Evolutionary conservation across 768 basidiomycete genomes (phyloP).

Genomic region (Rhodosporidiobolus odoratus): DNA sequence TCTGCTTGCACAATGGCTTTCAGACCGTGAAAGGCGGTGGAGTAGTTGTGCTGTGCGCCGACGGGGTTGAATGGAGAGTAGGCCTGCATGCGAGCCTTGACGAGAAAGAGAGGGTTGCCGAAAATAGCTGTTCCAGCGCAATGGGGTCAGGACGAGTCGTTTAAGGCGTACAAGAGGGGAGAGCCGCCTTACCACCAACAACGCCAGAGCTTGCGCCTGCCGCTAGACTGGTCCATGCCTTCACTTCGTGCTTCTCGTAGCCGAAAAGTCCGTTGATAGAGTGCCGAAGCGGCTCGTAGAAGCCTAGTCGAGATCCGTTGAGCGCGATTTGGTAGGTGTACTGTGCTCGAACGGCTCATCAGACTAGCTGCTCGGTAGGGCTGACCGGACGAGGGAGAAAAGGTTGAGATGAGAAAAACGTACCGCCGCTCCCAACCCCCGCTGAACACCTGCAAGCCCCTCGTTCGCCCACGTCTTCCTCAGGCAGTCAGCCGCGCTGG

Average conservation of each 20-base stretch:
- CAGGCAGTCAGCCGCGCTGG: slow-evolving; percentile 78
- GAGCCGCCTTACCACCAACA: slow-evolving; percentile 64
- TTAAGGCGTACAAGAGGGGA: neutral
- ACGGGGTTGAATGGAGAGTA: slow-evolving; percentile 92
- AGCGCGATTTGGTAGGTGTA: slow-evolving; percentile 62
- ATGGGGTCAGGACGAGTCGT: neutral
- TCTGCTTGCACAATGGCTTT: slow-evolving; percentile 72
- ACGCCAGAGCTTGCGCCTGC: slow-evolving; percentile 88
- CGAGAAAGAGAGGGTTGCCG: slow-evolving; percentile 85
- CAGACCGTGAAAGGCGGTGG: slow-evolving; percentile 73
- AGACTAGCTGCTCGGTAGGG: neutral
- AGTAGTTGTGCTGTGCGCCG: slow-evolving; percentile 89
- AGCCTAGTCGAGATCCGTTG: slow-evolving; percentile 54
- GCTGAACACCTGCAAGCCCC: slow-evolving; percentile 62
- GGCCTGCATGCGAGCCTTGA: slow-evolving; percentile 98
- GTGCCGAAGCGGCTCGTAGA: slow-evolving; percentile 86
- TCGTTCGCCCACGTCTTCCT: slow-evolving; percentile 42
- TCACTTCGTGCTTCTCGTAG: slow-evolving; percentile 57
- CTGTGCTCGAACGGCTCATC: slow-evolving; percentile 47
- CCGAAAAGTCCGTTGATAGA: slow-evolving; percentile 66
- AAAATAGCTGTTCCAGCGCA: slow-evolving; percentile 46
- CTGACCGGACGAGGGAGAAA: neutral
- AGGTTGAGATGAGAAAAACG: slow-evolving; percentile 43
- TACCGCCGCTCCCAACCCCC: slow-evolving; percentile 85
- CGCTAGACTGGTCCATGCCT: slow-evolving; percentile 67